Base-by-base conservation (phyloP, 257 asterid species). In the Solanum boliviense region DNA sequence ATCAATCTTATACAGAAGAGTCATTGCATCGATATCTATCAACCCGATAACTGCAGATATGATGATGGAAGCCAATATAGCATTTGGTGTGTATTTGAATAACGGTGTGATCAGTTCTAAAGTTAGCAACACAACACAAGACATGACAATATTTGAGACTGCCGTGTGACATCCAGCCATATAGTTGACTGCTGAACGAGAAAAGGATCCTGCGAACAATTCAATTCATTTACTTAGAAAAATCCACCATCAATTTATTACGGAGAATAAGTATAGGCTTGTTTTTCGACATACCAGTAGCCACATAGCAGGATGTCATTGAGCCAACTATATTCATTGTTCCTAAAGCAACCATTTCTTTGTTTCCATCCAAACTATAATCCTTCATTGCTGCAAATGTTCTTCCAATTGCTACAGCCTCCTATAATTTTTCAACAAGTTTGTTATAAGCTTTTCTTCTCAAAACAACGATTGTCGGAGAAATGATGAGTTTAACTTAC, bases 321-420 rank as follows among this genome's bases (percentile, higher is more conserved):
- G 98, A 95, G 60, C 98, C 98, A 41, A 93, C 39, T 52, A 95
- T 32, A 70, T 95, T 95, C 98, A 94, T 95, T 27, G 96, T 58
- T 83, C 98, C 98, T 85, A 95, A 88, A 76, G 97, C 97, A 9
- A 95, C 92, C 98, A 95, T 95, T 92, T 95, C 98, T 72, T 91
- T 92, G 94, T 95, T 94, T 8, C 97, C 98, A 86, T 94, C 97
- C 87, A 95, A 52, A 60, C 93, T 95, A 84, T 95, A 95, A 88
- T 94, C 97, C 85, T 94, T 95, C 95, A 94, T 36, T 7, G 96
- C 91, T 25, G 98, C 98, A 87, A 95, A 95, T 39, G 98, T 95
- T 92, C 98, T 90, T 52, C 96, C 97, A 65, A 94, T 94, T 11
- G 97, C 97, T 56, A 91, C 91, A n/a, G 98, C 98, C 93, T 95